Conservation (phyloP, 2,329 filamentous ascomycete genomes). For the Colletotrichum tofieldiae region DNA sequence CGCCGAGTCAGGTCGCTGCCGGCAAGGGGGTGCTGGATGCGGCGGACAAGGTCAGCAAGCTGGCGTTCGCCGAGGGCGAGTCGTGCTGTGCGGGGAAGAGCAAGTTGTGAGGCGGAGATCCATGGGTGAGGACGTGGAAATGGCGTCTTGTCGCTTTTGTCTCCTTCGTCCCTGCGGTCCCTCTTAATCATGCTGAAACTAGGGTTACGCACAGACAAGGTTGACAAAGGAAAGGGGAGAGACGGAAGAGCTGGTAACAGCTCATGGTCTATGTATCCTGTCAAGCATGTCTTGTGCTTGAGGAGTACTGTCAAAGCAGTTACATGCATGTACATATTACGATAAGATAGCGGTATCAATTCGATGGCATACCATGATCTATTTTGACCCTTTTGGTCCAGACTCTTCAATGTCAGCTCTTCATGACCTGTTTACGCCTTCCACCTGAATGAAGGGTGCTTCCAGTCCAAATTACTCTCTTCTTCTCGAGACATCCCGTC, state of each 20-base stretch:
- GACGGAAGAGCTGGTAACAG: not conserved
- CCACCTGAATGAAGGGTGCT: constrained; percentile 77
- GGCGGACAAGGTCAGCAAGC: constrained; percentile 64
- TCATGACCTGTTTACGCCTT: constrained; percentile 43
- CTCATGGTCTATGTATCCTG: too few relatives aligned
- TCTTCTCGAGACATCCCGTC: constrained; percentile 66
- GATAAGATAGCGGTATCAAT: not conserved
- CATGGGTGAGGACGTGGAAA: not conserved
- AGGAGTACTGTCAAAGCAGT: too few relatives aligned
- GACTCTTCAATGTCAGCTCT: not conserved
- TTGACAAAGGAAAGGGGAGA: too few relatives aligned
- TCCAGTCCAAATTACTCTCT: constrained; percentile 76
- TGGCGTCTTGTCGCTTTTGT: not conserved
- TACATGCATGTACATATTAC: not conserved
- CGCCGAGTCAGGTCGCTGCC: constrained; percentile 77
- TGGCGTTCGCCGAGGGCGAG: constrained; percentile 48
- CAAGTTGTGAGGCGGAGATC: constrained; percentile 28
- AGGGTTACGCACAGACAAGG: not conserved
- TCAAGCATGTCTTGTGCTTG: too few relatives aligned
- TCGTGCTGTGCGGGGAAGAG: constrained; percentile 38
- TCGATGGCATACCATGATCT: not conserved
- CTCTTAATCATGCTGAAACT: too few relatives aligned
- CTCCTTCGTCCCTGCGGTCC: too few relatives aligned
- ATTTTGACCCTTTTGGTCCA: too few relatives aligned
- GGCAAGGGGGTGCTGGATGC: constrained; percentile 61